phyloP scores from a whole-genome alignment of 1,284 basidiomycete species.

The Cryptococcus sp. region DNA sequence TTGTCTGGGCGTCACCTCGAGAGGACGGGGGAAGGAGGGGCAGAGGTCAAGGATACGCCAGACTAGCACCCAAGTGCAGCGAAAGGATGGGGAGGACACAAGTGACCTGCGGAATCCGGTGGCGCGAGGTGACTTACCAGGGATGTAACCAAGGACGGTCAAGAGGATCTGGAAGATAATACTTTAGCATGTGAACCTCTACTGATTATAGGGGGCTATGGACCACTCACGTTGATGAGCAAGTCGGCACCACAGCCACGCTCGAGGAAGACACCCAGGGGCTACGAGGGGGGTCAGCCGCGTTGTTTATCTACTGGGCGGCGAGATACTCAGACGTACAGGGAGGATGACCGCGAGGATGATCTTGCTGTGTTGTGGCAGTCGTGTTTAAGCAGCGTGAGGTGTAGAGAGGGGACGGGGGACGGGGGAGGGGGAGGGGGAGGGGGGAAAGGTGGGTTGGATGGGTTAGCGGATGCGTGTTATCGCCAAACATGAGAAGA shows the following conservation, averaged over 20 bases:
- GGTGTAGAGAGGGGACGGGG: not conserved
- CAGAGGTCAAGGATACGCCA: too few relatives aligned
- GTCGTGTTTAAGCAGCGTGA: not conserved
- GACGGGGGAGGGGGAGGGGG: not conserved
- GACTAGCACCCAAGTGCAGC: too few relatives aligned
- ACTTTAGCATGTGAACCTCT: slow-evolving; percentile 1
- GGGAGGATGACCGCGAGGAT: slow-evolving; percentile 41
- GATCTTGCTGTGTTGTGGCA: slow-evolving; percentile 31
- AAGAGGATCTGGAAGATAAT: slow-evolving; percentile 30
- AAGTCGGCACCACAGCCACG: slow-evolving; percentile 42
- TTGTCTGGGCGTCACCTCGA: too few relatives aligned
- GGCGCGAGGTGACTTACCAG: slow-evolving; percentile 18
- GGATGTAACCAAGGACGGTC: slow-evolving; percentile 45
- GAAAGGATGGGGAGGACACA: too few relatives aligned
- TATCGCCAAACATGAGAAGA: not conserved
- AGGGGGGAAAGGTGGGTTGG: not conserved
- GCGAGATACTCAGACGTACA: slow-evolving; percentile 17
- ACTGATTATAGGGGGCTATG: not conserved
- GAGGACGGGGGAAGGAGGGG: too few relatives aligned
- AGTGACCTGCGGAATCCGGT: too few relatives aligned
- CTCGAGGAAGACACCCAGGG: slow-evolving; percentile 48
- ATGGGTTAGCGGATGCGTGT: too few relatives aligned
- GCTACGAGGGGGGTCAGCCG: slow-evolving; percentile 13
- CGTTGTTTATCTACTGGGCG: not conserved
- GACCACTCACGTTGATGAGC: slow-evolving; percentile 23